Evolutionary conservation across 2,329 filamentous ascomycete species (phyloP), one percentile per base, ranked within the genome.

Genomic region (Akanthomyces lecanii): DNA sequence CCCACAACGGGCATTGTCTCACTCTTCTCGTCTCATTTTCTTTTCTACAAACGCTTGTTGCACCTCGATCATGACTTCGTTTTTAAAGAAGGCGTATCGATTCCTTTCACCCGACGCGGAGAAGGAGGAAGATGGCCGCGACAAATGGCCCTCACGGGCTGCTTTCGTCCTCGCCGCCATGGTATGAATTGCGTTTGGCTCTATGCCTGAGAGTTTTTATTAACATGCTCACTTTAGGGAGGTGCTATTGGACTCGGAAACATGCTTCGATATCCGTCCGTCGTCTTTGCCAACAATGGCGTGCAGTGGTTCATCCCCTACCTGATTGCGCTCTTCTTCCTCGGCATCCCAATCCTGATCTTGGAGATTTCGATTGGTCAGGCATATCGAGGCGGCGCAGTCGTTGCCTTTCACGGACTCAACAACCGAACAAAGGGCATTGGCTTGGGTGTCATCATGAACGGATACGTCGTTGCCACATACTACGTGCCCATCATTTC

Each of bases 311-410:
- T 84, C 67, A 79, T 84, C 21, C 82, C 82, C 0, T 84, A 84
- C 63, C 65, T 82, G 12, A 70, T 84, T 8, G 79, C 81, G 0
- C 74, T 84, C 4, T 77, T 81, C 60, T 69, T 81, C 12, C 74
- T 85, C 45, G 82, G 82, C 14, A 83, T 85, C 21, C 82, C 82
- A 0, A 76, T 79, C 0, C 74, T 85, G 11, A 76, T 82, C 5
- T 76, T 85, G 28, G 81, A 85, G 65, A 81, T 84, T 56, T 88
- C 87, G 42, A 89, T 90, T 40, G 90, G 90, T 55, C 89, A 84
- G 63, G 81, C 81, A 1, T 83, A 84, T 65, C 80, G 82, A 3
- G 80, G 79, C 30, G 81, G 81, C 14, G 77, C 75, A 0, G 78
- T 82, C 18, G 77, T 82, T 36, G 80, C 82, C 0, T 83, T 74